Evolutionary conservation across 345 rosid species (phyloP).

Genomic region (Eucalyptus pauciflora): DNA sequence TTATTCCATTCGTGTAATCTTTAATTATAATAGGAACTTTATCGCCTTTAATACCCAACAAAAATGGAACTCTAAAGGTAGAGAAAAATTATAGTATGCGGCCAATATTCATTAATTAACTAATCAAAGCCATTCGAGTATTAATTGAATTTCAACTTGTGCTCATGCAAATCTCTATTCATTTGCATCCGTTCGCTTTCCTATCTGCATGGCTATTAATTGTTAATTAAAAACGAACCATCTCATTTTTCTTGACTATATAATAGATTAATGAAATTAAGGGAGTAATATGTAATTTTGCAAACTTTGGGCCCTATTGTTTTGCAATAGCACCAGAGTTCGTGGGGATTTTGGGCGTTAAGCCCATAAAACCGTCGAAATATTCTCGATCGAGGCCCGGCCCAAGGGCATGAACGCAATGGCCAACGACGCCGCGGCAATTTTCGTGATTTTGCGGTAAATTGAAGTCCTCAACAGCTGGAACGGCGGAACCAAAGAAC

Average conservation of each 20-base stretch:
- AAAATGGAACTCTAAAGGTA: too few species aligned
- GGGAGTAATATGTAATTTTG: background rate
- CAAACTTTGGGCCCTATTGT: background rate
- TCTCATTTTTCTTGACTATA: background rate
- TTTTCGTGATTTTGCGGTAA: background rate
- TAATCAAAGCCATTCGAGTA: background rate
- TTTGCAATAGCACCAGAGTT: background rate
- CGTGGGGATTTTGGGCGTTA: background rate
- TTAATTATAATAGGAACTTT: too few species aligned
- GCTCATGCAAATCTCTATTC: background rate
- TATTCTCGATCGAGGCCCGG: background rate
- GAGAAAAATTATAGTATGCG: too few species aligned
- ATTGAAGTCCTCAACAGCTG: background rate
- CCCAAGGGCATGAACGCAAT: background rate
- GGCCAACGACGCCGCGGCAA: background rate
- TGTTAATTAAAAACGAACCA: background rate
- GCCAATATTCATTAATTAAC: background rate
- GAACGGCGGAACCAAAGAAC: background rate
- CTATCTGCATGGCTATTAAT: background rate
- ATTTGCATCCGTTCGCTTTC: background rate
- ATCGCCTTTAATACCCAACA: too few species aligned
- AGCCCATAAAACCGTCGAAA: background rate
- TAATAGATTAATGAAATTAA: background rate
- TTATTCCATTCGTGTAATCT: too few species aligned
- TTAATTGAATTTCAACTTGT: background rate